Evolutionary conservation across 257 asterid species (phyloP), one percentile per base, ranked within the genome.

Genomic region (Solanum chilense): DNA sequence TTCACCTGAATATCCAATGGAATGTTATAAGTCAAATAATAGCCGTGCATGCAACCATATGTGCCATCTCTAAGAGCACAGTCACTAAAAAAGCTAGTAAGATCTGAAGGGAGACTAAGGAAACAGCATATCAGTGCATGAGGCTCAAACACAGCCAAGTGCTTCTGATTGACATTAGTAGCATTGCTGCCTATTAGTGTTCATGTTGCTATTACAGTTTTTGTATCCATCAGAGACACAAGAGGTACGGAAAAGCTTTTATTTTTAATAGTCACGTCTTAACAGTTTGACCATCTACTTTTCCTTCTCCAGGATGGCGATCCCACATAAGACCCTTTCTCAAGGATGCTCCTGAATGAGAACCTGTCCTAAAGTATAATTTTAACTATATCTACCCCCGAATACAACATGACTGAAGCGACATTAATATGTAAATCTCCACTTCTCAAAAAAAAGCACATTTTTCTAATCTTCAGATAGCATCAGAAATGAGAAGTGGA

Each of bases 1-100:
- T 90, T 90, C 52, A 92, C 94, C 94, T 92, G 89, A 85, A 88
- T 13, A 56, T 37, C 75, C 41, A 66, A 39, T 13, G 52, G 41
- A 76, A 45, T 78, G 84, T 45, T 78, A 81, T 1, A 64, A 58
- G 49, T 29, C 42, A 78, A 29, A 25, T 64, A 27, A 29, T 42
- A 56, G 66, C 15, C 41, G 35, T 35, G 80, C 76, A 75, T 39
- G 47, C 47, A 84, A 66, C 58, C 82, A 75, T 39, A 41, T 75
- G 29, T 41, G 23, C 41, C 86, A 12, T 62, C 76, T 84, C 52
- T 35, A 77, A 39, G 33, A 77, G 31, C 31, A 41, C 20, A n/a
- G 33, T 25, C n/a, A 44, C 83, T 39, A 39, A 10, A 39, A 12
- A 23, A 39, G 82, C 56, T 13, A 44, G n/a, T 77, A 44, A 44